Conservation (phyloP, 2,329 filamentous ascomycete species). For the Macrophomina phaseolina region DNA sequence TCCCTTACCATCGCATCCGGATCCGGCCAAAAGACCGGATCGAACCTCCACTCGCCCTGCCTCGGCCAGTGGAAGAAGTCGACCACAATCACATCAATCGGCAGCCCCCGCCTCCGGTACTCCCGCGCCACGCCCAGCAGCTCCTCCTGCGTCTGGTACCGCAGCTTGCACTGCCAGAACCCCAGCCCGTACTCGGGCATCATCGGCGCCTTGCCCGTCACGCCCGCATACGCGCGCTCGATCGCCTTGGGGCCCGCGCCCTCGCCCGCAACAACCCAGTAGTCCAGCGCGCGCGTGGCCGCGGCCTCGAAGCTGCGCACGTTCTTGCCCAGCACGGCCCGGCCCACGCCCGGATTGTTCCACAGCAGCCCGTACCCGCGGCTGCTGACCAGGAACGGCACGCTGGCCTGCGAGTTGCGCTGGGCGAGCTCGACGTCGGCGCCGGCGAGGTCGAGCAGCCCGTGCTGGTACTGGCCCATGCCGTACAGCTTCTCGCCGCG, state of each 20-base stretch:
- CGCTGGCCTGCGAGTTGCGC: slow-evolving; percentile 69
- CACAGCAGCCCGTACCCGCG: slow-evolving; percentile 68
- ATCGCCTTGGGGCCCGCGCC: slow-evolving; percentile 61
- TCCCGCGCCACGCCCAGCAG: slow-evolving; percentile 65
- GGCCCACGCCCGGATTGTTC: slow-evolving; percentile 69
- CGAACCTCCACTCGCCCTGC: slow-evolving; percentile 73
- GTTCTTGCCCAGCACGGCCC: slow-evolving; percentile 66
- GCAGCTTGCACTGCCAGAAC: slow-evolving; percentile 72
- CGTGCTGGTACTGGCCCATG: slow-evolving; percentile 73
- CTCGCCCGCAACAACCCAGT: slow-evolving; percentile 67
- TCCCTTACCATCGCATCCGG: slow-evolving; percentile 70
- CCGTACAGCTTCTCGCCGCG: slow-evolving; percentile 67
- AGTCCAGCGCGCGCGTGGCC: slow-evolving; percentile 64
- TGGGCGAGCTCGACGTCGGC: slow-evolving; percentile 68
- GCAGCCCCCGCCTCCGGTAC: slow-evolving; percentile 61
- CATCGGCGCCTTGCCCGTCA: slow-evolving; percentile 66
- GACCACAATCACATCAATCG: slow-evolving; percentile 69
- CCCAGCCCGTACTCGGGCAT: slow-evolving; percentile 73
- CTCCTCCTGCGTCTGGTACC: slow-evolving; percentile 71
- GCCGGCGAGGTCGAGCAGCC: slow-evolving; percentile 67
- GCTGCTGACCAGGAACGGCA: slow-evolving; percentile 67
- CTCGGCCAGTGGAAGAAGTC: slow-evolving; percentile 73
- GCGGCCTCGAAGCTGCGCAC: slow-evolving; percentile 66
- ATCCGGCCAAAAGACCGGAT: slow-evolving; percentile 68
- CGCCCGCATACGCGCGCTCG: slow-evolving; percentile 60